Evolutionary conservation across 2,329 filamentous ascomycete species (phyloP).

Genomic region (Aspergillus carbonarius): DNA sequence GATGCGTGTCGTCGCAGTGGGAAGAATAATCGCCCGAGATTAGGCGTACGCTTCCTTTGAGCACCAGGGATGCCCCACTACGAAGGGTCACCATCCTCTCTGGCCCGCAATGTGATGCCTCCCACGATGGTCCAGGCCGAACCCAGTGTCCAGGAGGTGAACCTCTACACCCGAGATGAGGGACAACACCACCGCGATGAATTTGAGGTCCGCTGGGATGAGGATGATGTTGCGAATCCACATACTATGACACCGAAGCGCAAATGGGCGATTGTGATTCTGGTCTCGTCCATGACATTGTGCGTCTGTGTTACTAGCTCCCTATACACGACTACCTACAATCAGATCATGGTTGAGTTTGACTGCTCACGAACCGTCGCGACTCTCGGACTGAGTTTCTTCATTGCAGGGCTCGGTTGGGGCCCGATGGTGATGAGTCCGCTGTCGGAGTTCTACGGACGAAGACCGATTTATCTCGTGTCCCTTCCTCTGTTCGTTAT

Average conservation of each 20-base stretch:
- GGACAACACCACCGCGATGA: background rate
- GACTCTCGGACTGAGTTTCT: slow-evolving; percentile 1
- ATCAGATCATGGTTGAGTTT: slow-evolving; percentile 72
- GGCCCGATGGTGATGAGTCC: slow-evolving; percentile 16
- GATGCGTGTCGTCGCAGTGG: background rate
- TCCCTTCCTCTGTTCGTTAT: slow-evolving; percentile 71
- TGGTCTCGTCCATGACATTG: background rate
- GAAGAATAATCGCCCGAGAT: background rate
- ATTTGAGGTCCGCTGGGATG: slow-evolving; percentile 1
- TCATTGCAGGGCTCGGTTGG: slow-evolving; percentile 49
- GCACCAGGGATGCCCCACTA: background rate
- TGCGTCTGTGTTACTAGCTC: slow-evolving; percentile 43
- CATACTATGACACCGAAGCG: background rate
- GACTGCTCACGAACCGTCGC: slow-evolving; percentile 64
- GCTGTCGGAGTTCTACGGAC: slow-evolving; percentile 66
- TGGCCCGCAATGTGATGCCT: background rate
- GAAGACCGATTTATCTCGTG: slow-evolving; percentile 72
- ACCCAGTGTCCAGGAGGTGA: background rate
- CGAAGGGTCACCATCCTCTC: background rate
- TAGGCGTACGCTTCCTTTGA: background rate
- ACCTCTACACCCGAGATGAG: background rate
- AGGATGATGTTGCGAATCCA: background rate
- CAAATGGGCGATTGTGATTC: background rate
- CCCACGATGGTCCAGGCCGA: background rate
- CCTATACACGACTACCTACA: slow-evolving; percentile 79